Conservation (phyloP, 2,329 filamentous ascomycete species). For the Harringtonia aguacate region DNA sequence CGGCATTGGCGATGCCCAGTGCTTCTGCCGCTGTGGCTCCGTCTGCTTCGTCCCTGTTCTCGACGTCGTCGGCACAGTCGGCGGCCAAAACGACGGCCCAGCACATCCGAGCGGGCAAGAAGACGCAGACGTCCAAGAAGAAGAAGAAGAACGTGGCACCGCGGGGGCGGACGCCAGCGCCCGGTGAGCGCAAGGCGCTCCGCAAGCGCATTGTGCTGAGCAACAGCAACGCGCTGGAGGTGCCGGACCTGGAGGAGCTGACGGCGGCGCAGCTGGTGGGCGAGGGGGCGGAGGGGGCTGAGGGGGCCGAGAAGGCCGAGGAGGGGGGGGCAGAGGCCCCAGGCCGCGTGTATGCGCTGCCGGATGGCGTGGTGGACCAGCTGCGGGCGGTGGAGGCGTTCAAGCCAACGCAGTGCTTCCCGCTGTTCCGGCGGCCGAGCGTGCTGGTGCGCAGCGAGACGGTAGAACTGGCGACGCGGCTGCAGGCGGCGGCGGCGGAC, state of each 20-base stretch:
- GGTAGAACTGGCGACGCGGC: conserved; percentile 54
- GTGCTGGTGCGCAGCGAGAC: conserved; percentile 70
- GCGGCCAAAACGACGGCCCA: conserved; percentile 1
- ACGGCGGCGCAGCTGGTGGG: conserved; percentile 29
- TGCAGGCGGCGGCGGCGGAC: conserved; percentile 45
- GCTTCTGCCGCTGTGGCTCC: neutral
- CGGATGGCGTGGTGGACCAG: conserved; percentile 62
- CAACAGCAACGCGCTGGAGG: conserved; percentile 84
- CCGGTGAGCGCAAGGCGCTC: conserved; percentile 77
- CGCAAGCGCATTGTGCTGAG: conserved; percentile 84
- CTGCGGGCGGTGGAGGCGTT: conserved; percentile 81
- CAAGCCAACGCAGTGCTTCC: conserved; percentile 83
- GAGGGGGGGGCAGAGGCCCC: too few species aligned
- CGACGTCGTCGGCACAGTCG: conserved; percentile 16
- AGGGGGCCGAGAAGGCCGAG: conserved; percentile 32
- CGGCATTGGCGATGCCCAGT: neutral
- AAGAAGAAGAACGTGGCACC: conserved; percentile 42
- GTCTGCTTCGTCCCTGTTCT: conserved; percentile 18
- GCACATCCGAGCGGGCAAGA: conserved; percentile 26
- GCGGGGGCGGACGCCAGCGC: conserved; percentile 45
- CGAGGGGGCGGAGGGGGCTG: neutral
- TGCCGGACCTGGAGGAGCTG: conserved; percentile 56
- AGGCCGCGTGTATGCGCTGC: conserved; percentile 60
- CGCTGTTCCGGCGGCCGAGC: conserved; percentile 71
- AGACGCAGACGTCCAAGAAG: conserved; percentile 23